Base-by-base conservation (phyloP, 202 grass and related monocot species). In the Schoenoplectus tabernaemontani region DNA sequence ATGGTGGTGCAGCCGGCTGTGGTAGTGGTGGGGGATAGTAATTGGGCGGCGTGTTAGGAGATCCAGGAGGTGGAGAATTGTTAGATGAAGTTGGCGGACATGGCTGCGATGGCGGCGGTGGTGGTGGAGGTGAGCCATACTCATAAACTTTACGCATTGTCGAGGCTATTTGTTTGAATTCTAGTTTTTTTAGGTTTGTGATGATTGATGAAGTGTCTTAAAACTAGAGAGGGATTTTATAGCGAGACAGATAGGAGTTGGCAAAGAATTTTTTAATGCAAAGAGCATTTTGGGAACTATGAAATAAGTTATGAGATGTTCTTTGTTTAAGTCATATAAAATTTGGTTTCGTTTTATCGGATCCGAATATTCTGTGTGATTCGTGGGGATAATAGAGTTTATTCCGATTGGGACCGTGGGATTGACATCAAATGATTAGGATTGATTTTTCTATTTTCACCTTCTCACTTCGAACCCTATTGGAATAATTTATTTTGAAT, bases 61-160 rank as follows among this genome's bases (percentile, higher is more conserved):
- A 23, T 36, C 28, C 11, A 32, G 73, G 73, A 77, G 48, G 26
- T n/a, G 73, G 73, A 19, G 9, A 57, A 57, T 32, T 77, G 15
- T 78, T 15, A 15, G 74, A 54, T 9, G 51, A 28, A 4, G 73
- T 32, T 19, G 73, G 73, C 38, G 51, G 30, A 2, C 44, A 36
- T 0, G 47, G 72, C 37, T 26, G 12, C 0, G 76, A 33, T 62
- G 56, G 36, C 1, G 48, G 30, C 2, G 50, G 1, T 28, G 73
- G 50, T 0, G 76, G 54, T 24, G 76, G 76, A 1, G 57, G 57
- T 4, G 76, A 63, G 20, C 19, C 19, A 19, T 79, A 79, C 43
- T 46, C 4, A 16, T 79, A 79, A 61, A 17, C 5, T 39, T 70
- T 44, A 13, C 66, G 41, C 77, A 79, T 79, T 48, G 16, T 79